A percentile compares a stretch with the other conserved stretches of the same genome.
phyloP scores from a whole-genome alignment of 305 asterid genomes.

The Fraxinus platypoda region DNA sequence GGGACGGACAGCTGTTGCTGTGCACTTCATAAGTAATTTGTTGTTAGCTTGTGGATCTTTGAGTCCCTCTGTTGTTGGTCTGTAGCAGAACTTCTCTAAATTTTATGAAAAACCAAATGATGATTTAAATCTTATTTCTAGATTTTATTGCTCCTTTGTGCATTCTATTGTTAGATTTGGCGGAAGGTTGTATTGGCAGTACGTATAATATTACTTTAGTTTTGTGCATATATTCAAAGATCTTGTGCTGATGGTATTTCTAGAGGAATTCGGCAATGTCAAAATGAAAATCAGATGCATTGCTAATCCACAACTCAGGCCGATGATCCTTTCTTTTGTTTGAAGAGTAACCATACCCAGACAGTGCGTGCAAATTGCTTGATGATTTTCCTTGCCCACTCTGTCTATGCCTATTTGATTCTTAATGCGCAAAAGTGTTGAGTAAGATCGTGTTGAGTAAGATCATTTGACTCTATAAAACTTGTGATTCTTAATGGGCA shows the following conservation, averaged over 20 bases:
- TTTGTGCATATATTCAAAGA: not conserved
- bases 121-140: not conserved
- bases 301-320: not conserved
- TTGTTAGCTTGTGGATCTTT: slow-evolving; percentile 20
- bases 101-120: not conserved
- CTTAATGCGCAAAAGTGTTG: too few relatives aligned
- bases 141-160: not conserved
- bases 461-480: too few relatives aligned
- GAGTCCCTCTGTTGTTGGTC: slow-evolving; percentile 11
- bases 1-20: slow-evolving; percentile 67
- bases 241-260: not conserved
- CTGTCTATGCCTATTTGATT: not conserved
- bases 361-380: not conserved
- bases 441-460: too few relatives aligned
- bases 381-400: not conserved
- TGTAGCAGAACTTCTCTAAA: slow-evolving; percentile 14
- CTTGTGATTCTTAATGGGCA: too few relatives aligned
- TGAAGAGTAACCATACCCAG: not conserved
- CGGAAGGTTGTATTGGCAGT: not conserved
- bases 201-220: not conserved
- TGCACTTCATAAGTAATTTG: slow-evolving; percentile 50
- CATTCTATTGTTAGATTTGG: not conserved
- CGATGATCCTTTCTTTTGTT: not conserved
- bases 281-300: not conserved
- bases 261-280: not conserved